A percentile compares a stretch with the other conserved stretches of the same genome.
Evolutionary conservation across 2,329 filamentous ascomycete species (phyloP).

Genomic region (Aspergillus fumigatiaffinis): DNA sequence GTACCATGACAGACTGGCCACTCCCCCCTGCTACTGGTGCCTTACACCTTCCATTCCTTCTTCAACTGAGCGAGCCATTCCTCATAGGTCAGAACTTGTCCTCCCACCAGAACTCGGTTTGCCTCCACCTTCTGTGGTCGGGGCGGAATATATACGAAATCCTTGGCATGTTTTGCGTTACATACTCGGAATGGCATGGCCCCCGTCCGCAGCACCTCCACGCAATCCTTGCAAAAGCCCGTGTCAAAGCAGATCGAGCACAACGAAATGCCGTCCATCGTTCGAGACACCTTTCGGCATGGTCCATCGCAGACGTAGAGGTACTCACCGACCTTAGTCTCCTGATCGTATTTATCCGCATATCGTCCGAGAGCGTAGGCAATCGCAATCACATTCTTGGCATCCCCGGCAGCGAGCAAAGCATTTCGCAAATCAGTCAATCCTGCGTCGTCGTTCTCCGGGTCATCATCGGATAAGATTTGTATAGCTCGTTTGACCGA

Average conservation of each 20-base stretch:
- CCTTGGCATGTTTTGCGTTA: conserved; percentile 2
- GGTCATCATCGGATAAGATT: conserved; percentile 9
- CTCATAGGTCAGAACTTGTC: conserved; percentile 1
- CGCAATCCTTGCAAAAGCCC: conserved; percentile 5
- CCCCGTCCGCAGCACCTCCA: background rate
- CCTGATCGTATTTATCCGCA: background rate
- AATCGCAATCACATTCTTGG: conserved; percentile 2
- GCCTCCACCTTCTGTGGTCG: background rate
- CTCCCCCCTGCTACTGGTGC: background rate
- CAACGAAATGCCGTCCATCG: background rate
- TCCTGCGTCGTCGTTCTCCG: conserved; percentile 2
- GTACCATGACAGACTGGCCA: background rate
- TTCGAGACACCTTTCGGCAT: background rate
- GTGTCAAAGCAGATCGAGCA: conserved; percentile 8
- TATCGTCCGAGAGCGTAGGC: conserved; percentile 1
- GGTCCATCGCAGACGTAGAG: conserved; percentile 5
- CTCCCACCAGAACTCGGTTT: conserved; percentile 1
- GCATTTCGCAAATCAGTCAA: conserved; percentile 1
- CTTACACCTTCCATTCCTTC: conserved; percentile 1
- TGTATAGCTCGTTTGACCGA: conserved; percentile 1
- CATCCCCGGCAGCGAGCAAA: conserved; percentile 1
- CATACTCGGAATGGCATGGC: conserved; percentile 1
- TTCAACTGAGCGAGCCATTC: conserved; percentile 1
- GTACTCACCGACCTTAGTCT: background rate
- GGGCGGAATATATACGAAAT: conserved; percentile 5